Conservation (phyloP, 1,284 basidiomycete species). For the Malassezia psittaci region DNA sequence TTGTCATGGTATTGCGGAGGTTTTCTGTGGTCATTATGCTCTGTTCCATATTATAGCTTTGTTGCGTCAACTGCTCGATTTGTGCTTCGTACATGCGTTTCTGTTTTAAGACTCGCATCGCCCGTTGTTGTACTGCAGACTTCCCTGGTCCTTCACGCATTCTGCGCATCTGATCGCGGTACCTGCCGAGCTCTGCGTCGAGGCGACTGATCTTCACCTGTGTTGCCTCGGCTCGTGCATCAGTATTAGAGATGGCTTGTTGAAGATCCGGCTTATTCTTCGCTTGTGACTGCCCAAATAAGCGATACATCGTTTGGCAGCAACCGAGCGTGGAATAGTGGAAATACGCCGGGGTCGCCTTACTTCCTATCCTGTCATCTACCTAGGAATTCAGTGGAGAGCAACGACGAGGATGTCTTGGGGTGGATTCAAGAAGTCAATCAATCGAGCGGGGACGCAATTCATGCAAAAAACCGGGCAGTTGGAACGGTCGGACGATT, state of each 20-base stretch:
- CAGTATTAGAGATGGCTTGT: conserved; percentile 89
- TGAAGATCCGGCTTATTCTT: conserved; percentile 68
- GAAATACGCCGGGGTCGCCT: not conserved
- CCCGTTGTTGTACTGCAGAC: conserved; percentile 89
- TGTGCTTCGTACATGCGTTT: conserved; percentile 93
- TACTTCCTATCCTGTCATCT: no score
- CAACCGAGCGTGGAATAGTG: not conserved
- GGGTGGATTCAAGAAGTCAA: conserved; percentile 75
- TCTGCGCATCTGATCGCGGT: conserved; percentile 94
- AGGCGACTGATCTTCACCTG: conserved; percentile 96
- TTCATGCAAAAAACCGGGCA: conserved; percentile 69
- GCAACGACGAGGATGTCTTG: conserved; percentile 35
- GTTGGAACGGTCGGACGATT: conserved; percentile 86
- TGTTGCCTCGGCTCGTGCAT: conserved; percentile 73
- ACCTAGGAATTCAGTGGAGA: no score
- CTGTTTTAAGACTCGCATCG: conserved; percentile 83
- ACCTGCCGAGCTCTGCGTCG: conserved; percentile 79
- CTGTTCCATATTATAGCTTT: conserved; percentile 98
- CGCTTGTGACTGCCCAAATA: conserved; percentile 49
- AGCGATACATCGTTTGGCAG: conserved; percentile 47
- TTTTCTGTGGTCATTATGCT: conserved; percentile 92
- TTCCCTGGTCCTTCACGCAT: conserved; percentile 89
- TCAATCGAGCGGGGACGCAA: conserved; percentile 84
- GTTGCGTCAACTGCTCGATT: conserved; percentile 79
- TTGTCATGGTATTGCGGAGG: conserved; percentile 99